A percentile compares a stretch with the other conserved stretches of the same genome.
Evolutionary conservation across 2,329 filamentous ascomycete genomes (phyloP).

Genomic region (Xylariaceae sp.): DNA sequence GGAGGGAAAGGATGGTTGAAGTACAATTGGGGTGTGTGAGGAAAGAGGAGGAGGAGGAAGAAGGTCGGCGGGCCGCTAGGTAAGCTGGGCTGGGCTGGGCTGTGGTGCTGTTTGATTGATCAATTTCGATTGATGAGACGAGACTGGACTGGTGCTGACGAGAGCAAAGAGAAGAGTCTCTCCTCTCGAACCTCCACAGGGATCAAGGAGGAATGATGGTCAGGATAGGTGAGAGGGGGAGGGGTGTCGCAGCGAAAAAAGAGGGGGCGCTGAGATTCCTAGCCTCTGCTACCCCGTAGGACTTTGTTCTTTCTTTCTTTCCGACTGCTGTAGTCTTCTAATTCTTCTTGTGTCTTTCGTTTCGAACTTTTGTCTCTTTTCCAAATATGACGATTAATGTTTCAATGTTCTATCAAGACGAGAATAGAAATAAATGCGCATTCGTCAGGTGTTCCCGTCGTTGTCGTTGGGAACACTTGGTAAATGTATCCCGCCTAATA

Average conservation of each 20-base stretch:
- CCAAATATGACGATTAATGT: too few species aligned
- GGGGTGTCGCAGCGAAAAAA: neutral
- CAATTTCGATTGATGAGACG: slow-evolving; percentile 2
- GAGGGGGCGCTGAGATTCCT: neutral
- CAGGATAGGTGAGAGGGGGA: neutral
- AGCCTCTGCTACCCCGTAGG: neutral
- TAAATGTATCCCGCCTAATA: too few species aligned
- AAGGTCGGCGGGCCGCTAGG: slow-evolving; percentile 5
- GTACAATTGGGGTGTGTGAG: too few species aligned
- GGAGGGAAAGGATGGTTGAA: slow-evolving; percentile 20
- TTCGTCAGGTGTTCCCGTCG: too few species aligned
- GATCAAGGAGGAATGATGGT: neutral
- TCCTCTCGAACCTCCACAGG: neutral
- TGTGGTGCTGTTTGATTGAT: slow-evolving; percentile 2
- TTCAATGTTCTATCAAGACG: too few species aligned
- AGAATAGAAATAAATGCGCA: too few species aligned
- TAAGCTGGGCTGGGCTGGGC: slow-evolving; percentile 2
- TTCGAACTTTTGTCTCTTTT: too few species aligned
- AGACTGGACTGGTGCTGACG: neutral
- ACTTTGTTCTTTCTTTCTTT: too few species aligned
- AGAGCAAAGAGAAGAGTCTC: neutral
- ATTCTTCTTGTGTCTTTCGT: too few species aligned
- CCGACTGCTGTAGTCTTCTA: too few species aligned
- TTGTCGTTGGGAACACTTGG: too few species aligned
- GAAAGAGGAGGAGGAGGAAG: neutral